Percentiles rank a stretch among this genome's conserved stretches.
Conservation (phyloP, 192 early-diverging fungal genomes). For the Coemansia biformis region DNA sequence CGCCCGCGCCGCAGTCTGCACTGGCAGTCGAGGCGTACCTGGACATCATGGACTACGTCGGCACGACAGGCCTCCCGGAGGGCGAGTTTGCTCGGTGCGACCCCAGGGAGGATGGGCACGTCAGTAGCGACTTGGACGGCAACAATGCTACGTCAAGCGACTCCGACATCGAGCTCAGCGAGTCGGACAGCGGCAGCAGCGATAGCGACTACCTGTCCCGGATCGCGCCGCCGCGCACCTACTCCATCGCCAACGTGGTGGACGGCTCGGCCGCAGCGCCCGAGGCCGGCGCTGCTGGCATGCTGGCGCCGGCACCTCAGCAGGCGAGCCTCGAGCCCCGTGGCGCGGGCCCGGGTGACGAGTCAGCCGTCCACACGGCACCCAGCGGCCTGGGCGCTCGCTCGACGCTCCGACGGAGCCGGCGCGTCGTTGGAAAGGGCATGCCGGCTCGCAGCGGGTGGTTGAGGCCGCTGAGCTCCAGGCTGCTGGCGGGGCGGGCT, state of each 20-base stretch:
- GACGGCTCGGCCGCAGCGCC: conserved; percentile 1
- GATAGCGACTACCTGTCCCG: conserved; percentile 32
- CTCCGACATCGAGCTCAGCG: conserved; percentile 20
- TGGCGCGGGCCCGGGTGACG: not conserved
- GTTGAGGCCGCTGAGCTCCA: not conserved
- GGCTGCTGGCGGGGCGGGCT: not conserved
- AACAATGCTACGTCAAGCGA: conserved; percentile 22
- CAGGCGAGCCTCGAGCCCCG: not conserved
- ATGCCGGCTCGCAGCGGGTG: conserved; percentile 8
- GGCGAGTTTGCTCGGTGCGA: not conserved
- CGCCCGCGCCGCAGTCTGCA: conserved; percentile 4
- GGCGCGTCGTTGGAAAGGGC: conserved; percentile 28
- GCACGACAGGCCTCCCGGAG: conserved; percentile 7
- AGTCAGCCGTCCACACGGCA: not conserved
- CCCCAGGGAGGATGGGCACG: conserved; percentile 34
- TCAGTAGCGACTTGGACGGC: conserved; percentile 43
- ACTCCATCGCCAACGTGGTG: conserved; percentile 19
- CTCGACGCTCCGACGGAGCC: conserved; percentile 37
- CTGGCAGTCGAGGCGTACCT: conserved; percentile 32
- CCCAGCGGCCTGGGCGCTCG: conserved; percentile 5
- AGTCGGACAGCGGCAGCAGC: conserved; percentile 23
- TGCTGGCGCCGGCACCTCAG: not conserved
- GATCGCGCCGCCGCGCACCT: conserved; percentile 11
- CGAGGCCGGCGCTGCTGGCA: not conserved
- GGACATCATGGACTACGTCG: conserved; percentile 44